These are phyloP conservation scores for Ceratobasidium sp. DNA, from an alignment of 1,284 basidiomycete species.

Conservation along the genomic window DNA sequence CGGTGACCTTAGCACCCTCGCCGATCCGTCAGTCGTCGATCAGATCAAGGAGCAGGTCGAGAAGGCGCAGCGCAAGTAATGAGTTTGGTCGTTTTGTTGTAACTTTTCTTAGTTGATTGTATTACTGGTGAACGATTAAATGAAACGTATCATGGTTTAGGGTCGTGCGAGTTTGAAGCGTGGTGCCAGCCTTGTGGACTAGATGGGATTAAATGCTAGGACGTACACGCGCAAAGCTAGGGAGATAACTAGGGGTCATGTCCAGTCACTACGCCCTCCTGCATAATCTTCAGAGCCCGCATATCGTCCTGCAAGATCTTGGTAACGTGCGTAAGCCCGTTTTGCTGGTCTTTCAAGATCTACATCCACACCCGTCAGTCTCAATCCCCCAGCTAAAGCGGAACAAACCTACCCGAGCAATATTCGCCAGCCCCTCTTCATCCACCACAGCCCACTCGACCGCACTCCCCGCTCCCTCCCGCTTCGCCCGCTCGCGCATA, in stretches of 20 bases:
- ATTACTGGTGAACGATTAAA: constrained; percentile 10
- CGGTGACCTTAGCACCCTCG: constrained; percentile 90
- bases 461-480: constrained; percentile 53
- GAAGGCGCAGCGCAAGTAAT: constrained; percentile 23
- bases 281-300: constrained; percentile 78
- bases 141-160: not conserved
- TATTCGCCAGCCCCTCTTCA: constrained; percentile 79
- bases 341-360: constrained; percentile 83
- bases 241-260: not conserved
- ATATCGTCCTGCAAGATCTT: constrained; percentile 74
- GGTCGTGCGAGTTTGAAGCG: not conserved
- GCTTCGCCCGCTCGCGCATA: constrained; percentile 65
- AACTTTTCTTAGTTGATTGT: constrained; percentile 11
- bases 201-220: not conserved
- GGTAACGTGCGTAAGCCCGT: constrained; percentile 80
- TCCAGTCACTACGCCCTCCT: constrained; percentile 41
- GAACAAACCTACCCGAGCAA: constrained; percentile 69
- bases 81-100: constrained; percentile 1
- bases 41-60: constrained; percentile 78
- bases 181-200: not conserved
- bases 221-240: not conserved
- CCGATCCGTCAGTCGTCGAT: constrained; percentile 86
- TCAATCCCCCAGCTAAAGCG: not conserved
- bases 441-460: constrained; percentile 83
- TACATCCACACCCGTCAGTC: constrained; percentile 52